A percentile compares a stretch with the other conserved stretches of the same genome.
phyloP scores from a whole-genome alignment of 805 yeast species.

The Wickerhamomyces subpelliculosus region DNA sequence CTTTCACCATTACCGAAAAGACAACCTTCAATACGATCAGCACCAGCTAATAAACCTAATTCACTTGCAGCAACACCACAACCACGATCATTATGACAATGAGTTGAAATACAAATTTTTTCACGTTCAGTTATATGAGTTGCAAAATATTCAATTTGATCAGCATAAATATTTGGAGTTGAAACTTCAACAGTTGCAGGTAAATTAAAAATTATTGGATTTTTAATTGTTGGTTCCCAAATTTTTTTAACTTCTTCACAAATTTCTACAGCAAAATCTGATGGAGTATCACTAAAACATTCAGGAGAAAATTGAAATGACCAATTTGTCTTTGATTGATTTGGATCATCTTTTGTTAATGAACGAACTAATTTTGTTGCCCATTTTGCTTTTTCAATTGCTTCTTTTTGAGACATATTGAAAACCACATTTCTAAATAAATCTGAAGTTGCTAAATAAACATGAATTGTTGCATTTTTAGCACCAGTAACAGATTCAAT shows the following conservation, averaged over 20 bases:
- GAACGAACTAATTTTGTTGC: conserved; percentile 61
- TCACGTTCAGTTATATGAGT: conserved; percentile 65
- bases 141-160: conserved; percentile 71
- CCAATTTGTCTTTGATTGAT: conserved; percentile 59
- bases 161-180: conserved; percentile 71
- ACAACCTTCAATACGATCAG: conserved; percentile 81
- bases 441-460: conserved; percentile 71
- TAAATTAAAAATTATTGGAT: conserved; percentile 69
- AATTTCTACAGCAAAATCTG: conserved; percentile 65
- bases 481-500: conserved; percentile 71
- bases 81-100: conserved; percentile 77
- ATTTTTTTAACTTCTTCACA: conserved; percentile 76
- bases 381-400: conserved; percentile 61
- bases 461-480: conserved; percentile 63
- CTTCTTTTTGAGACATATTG: conserved; percentile 63
- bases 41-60: conserved; percentile 74
- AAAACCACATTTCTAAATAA: conserved; percentile 70
- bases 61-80: conserved; percentile 83
- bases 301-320: conserved; percentile 73
- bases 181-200: conserved; percentile 82
- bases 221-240: conserved; percentile 72
- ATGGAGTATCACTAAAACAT: conserved; percentile 68
- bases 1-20: conserved; percentile 80
- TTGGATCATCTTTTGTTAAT: conserved; percentile 70
- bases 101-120: conserved; percentile 62